Percentiles rank a stretch among this genome's conserved stretches.
phyloP scores from a whole-genome alignment of 176 grass and related monocot species.

The Avena eriantha region DNA sequence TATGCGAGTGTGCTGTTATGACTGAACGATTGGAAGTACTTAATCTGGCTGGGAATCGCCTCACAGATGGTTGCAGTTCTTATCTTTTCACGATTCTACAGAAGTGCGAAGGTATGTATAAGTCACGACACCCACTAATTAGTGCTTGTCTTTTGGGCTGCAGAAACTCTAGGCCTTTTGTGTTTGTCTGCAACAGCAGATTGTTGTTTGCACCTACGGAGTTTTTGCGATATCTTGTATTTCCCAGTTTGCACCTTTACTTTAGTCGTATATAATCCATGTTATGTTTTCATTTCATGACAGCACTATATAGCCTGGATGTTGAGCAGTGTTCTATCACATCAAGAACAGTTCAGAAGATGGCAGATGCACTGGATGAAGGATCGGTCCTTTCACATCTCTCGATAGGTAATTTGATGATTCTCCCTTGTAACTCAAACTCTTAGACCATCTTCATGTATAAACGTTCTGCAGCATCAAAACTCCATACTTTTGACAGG shows the following conservation, averaged over 20 bases:
- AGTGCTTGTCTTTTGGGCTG: not conserved
- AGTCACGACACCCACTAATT: not conserved
- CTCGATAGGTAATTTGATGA: slow-evolving; percentile 71
- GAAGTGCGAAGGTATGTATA: slow-evolving; percentile 83
- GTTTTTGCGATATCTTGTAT: slow-evolving; percentile 35
- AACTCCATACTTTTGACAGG: slow-evolving; percentile 56
- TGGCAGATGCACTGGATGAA: slow-evolving; percentile 78
- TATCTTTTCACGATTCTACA: slow-evolving; percentile 87
- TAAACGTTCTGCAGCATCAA: slow-evolving; percentile 15
- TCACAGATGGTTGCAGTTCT: slow-evolving; percentile 95
- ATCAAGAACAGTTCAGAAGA: slow-evolving; percentile 92
- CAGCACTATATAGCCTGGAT: slow-evolving; percentile 92
- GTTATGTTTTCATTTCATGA: slow-evolving; percentile 37
- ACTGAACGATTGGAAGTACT: slow-evolving; percentile 85
- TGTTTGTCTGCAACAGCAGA: not conserved
- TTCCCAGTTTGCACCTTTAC: not conserved
- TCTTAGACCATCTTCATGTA: slow-evolving; percentile 33
- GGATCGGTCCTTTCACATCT: slow-evolving; percentile 92
- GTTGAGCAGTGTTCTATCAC: slow-evolving; percentile 95
- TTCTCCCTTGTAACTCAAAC: slow-evolving; percentile 24
- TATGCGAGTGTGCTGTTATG: slow-evolving; percentile 89
- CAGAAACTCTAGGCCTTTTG: not conserved
- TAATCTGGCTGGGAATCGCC: slow-evolving; percentile 93
- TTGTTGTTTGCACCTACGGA: not conserved
- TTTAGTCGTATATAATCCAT: slow-evolving; percentile 36